Evolutionary conservation across 129 eudicot genomes (phyloP), one percentile per base, ranked within the genome.

Genomic region (Calendula officinalis): DNA sequence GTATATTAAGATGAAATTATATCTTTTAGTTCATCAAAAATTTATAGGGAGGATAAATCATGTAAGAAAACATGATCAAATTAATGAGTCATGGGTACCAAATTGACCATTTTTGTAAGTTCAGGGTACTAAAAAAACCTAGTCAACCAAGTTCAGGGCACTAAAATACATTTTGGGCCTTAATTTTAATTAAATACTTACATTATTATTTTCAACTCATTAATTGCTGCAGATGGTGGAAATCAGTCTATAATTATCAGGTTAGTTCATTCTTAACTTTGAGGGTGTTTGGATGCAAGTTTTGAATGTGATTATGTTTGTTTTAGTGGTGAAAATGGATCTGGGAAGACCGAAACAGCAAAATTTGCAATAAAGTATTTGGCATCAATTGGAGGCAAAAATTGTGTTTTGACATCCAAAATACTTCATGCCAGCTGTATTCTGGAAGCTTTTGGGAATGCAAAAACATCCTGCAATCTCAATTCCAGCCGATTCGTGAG

Each of bases 341-440:
- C 99, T 36, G 99, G 99, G 68, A 94, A 94, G 83, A 89, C 95
- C 6, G 99, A 89, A 80, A 94, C 97, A 75, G 88, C 97, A 67
- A 94, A 94, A 68, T 49, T 86, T 73, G 90, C 95, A 53, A 83
- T 88, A 84, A 89, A 89, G 66, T 94, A 94, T 69, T 71, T 94
- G 72, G 87, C 92, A 47, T 71, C 84, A 4, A 73, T 89, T 77
- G 90, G 90, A 70, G 95, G 95, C 54, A 86, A 88, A 50, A 66
- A 74, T 76, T 42, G 60, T 60, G 86, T 87, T 50, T 68, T 86
- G 55, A 83, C 85, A 72, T 34, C 57, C 62, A 83, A 86, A 78
- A 54, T 94, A 53, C 69, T 74, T 69, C 95, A 83, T 59, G 82
- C 90, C 77, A 86, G 82, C 65, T 84, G 77, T 74, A 74, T 94